Evolutionary conservation across 805 yeast species (phyloP), one percentile per base, ranked within the genome.

Genomic region (Candida gorgasii): DNA sequence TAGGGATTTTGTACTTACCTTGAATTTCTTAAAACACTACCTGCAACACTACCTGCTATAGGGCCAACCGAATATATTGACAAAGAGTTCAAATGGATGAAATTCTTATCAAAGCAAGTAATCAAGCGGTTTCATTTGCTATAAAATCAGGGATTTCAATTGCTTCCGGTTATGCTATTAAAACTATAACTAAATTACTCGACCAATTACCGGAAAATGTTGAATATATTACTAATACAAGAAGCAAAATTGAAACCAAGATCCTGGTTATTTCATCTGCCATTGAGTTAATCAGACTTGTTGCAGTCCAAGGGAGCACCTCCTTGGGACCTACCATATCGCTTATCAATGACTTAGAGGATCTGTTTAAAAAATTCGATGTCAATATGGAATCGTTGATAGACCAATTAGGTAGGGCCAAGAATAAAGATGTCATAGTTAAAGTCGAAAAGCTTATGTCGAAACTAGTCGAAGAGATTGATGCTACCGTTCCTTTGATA

Each of bases 111-210:
- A 70, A 66, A 61, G 93, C 93, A 2, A 85, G 89, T 22, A 79
- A 78, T 39, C 89, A 85, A 50, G 86, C 87, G 1, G 86, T 86
- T n/a, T 76, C 88, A 2, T 82, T 86, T 62, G 95, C 90, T 8
- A 79, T 86, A 19, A 69, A 84, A 43, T 84, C 90, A 1, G 89
- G 93, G 0, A 76, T 86, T 23, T 80, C 89, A 2, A 51, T 86
- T 15, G 93, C 90, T 0, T 79, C 89, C 0, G 79, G 84, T 0
- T 86, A 79, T 62, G 89, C 90, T 16, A 71, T 85, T 31, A 79
- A 77, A 44, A 79, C 84, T 0, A 76, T 85, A n/a, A 59, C 78
- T 23, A 62, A 73, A 39, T 72, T 83, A 44, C 63, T 85, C 32
- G 82, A 75, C 14, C 61, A 63, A 26, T 69, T 78, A 46, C 86